Evolutionary conservation across 768 basidiomycete species (phyloP).

Genomic region (Boletus edulis): DNA sequence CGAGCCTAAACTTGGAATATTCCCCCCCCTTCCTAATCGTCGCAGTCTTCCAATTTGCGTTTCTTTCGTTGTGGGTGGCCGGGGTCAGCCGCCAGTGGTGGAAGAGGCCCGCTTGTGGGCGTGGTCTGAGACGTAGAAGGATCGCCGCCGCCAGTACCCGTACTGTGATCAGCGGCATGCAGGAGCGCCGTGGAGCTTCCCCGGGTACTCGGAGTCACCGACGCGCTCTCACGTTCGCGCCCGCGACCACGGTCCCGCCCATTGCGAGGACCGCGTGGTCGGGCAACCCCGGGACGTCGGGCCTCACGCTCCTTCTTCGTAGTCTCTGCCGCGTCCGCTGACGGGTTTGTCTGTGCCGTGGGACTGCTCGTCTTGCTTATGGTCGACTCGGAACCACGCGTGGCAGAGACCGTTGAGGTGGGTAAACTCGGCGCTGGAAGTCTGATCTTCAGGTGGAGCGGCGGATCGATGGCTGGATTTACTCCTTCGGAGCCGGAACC

Average conservation of each 20-base stretch:
- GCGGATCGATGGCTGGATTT: not conserved
- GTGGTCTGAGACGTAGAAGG: not conserved
- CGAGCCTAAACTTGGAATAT: not conserved
- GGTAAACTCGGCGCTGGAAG: not conserved
- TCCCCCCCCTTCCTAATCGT: not conserved
- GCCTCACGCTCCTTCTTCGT: not conserved
- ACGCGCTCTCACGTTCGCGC: not conserved
- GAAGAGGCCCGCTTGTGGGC: too few species aligned
- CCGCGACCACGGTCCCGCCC: not conserved
- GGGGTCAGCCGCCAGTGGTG: not conserved
- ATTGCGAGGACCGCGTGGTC: not conserved
- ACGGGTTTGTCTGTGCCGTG: not conserved
- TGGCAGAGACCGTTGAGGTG: not conserved
- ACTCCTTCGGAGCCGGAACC: not conserved
- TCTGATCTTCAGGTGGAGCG: not conserved
- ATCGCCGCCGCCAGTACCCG: not conserved
- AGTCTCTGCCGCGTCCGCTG: not conserved
- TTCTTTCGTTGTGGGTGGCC: slow-evolving; percentile 16
- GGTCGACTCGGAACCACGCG: not conserved
- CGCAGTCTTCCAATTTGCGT: slow-evolving; percentile 19
- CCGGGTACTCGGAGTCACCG: not conserved
- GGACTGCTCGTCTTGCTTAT: not conserved
- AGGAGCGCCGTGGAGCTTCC: not conserved
- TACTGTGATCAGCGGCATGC: not conserved
- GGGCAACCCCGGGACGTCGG: not conserved